Conservation (phyloP, 208 protist genomes). For the Trypanosoma scelopori region DNA sequence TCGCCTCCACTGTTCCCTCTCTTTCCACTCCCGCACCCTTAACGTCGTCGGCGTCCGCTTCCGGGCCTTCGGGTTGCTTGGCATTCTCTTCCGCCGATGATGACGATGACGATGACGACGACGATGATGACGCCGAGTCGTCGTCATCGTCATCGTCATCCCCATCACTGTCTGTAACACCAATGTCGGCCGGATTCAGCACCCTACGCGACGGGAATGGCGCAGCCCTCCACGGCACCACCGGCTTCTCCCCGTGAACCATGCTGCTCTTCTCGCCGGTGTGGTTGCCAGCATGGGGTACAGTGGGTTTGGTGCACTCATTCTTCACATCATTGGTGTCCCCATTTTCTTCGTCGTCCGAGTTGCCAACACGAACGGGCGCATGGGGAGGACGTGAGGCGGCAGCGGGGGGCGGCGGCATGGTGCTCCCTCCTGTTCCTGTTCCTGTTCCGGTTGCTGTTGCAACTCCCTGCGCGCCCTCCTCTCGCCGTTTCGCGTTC, state of each 20-base stretch:
- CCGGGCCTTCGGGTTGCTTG: background rate
- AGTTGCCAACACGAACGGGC: constrained; percentile 24
- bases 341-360: constrained; percentile 28
- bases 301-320: background rate
- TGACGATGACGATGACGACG: constrained; percentile 34
- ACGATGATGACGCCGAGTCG: constrained; percentile 2
- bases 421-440: background rate
- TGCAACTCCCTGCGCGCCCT: constrained; percentile 23
- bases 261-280: background rate
- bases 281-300: background rate
- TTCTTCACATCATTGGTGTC: constrained; percentile 10
- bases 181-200: constrained; percentile 21
- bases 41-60: background rate
- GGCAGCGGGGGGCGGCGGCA: constrained; percentile 5
- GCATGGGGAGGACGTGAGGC: background rate
- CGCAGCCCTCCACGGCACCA: background rate
- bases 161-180: constrained; percentile 25
- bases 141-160: constrained; percentile 21
- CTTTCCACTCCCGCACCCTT: constrained; percentile 6
- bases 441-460: constrained; percentile 2
- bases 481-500: constrained; percentile 22
- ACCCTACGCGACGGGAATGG: constrained; percentile 16
- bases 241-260: background rate
- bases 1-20: constrained; percentile 10
- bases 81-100: background rate